Evolutionary conservation across 2,329 filamentous ascomycete genomes (phyloP), one percentile per base, ranked within the genome.

Genomic region (Ustulina deusta): DNA sequence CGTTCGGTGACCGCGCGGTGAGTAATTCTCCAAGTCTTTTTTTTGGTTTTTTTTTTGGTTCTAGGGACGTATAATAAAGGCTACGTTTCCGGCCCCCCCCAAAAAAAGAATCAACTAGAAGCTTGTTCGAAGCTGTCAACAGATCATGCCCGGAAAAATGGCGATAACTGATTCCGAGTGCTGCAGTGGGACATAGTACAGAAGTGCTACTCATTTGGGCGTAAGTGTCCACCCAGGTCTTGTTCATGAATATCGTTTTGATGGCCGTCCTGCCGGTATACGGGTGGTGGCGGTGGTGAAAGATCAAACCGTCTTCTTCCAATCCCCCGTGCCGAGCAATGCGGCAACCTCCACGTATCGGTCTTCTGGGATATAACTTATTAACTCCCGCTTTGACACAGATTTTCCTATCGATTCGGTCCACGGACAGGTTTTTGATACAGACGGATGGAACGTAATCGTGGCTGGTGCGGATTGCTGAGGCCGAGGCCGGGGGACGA

Each of bases 371-470:
- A 17, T 4, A 32, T 61, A 17, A n/a, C 6, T 44, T 61, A 58
- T 40, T 66, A 13, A 66, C 48, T 13, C 11, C 4, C 3, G 4
- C 15, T 44, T 42, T 27, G 25, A 27, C 34, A n/a, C n/a, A 68
- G 68, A 65, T 40, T 56, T 52, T 20, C 69, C 69, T 27, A 56
- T 27, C 34, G 69, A 71, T 57, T 52, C 34, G 9, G 67, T 71
- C 0, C 49, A 64, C 13, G 69, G 69, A 27, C 68, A 70, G 17
- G 56, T n/a, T 4, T 70, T 72, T 25, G 70, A 70, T 29, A 44
- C 40, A 17, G 68, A 22, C 4, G 44, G 55, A 20, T 72, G 65
- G 68, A 72, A 70, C 20, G 65, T 72, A 4, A 66, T 66, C 7
- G 68, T 71, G 13, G 65, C 56, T 1, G 68, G 70, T 11, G 32